phyloP scores from a whole-genome alignment of 2,329 filamentous ascomycete genomes.

The Fusarium continuum region DNA sequence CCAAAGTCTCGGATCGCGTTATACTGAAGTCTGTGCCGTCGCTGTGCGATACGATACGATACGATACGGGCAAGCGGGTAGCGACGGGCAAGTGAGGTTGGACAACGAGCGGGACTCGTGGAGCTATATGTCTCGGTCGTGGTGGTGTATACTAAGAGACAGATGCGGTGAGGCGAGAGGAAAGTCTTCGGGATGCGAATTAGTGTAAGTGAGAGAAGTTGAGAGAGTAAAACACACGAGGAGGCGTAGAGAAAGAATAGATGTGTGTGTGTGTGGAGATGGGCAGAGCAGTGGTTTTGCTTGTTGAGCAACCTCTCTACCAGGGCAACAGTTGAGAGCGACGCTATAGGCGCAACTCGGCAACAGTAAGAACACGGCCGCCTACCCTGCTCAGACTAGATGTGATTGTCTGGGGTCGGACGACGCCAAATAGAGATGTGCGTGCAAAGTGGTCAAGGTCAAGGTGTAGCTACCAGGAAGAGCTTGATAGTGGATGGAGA shows the following conservation, averaged over 20 bases:
- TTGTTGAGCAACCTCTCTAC: slow-evolving; percentile 19
- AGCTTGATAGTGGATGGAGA: slow-evolving; percentile 41
- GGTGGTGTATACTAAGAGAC: slow-evolving; percentile 28
- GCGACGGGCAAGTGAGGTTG: slow-evolving; percentile 37
- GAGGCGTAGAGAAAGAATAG: slow-evolving; percentile 23
- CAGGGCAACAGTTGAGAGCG: slow-evolving; percentile 21
- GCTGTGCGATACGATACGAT: slow-evolving; percentile 21
- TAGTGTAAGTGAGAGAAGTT: slow-evolving; percentile 24
- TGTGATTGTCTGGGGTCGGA: slow-evolving; percentile 41
- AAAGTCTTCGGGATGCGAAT: slow-evolving; percentile 15
- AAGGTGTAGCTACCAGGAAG: slow-evolving; percentile 31
- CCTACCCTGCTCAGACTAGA: slow-evolving; percentile 37
- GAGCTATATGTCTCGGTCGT: slow-evolving; percentile 46
- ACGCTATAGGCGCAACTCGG: slow-evolving; percentile 39
- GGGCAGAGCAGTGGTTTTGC: slow-evolving; percentile 42
- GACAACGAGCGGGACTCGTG: slow-evolving; percentile 35
- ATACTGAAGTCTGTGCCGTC: slow-evolving; percentile 26
- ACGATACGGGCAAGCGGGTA: slow-evolving; percentile 33
- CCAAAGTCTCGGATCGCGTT: slow-evolving; percentile 30
- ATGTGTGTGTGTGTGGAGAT: slow-evolving; percentile 32
- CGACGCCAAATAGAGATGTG: slow-evolving; percentile 41
- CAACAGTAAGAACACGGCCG: slow-evolving; percentile 35
- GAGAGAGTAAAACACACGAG: slow-evolving; percentile 24
- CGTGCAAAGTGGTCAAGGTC: slow-evolving; percentile 35
- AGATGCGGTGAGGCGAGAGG: slow-evolving; percentile 37